Evolutionary conservation across 176 grass and related monocot genomes (phyloP).

Genomic region (Triticum dicoccoides): DNA sequence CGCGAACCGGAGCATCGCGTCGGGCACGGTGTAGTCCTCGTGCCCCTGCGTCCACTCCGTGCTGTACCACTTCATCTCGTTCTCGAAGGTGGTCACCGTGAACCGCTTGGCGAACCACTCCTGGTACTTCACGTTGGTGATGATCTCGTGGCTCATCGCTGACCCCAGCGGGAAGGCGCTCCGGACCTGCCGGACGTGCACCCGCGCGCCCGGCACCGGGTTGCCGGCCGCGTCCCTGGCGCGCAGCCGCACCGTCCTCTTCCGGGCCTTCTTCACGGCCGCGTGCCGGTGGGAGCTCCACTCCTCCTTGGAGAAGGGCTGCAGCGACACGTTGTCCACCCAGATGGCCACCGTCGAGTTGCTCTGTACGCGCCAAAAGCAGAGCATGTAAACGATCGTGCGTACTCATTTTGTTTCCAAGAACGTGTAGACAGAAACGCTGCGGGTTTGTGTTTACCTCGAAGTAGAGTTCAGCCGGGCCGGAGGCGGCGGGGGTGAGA

Average conservation of each 20-base stretch:
- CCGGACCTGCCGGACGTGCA: constrained; percentile 46
- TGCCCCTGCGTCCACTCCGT: constrained; percentile 43
- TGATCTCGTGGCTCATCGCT: constrained; percentile 62
- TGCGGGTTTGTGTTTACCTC: constrained; percentile 36
- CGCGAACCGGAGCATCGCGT: constrained; percentile 70
- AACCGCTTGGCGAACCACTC: constrained; percentile 81
- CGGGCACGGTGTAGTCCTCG: constrained; percentile 62
- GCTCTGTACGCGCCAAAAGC: constrained; percentile 42
- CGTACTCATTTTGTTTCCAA: not conserved
- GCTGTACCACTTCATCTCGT: constrained; percentile 98
- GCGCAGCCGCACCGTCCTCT: constrained; percentile 49
- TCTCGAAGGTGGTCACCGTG: constrained; percentile 93
- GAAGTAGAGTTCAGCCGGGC: constrained; percentile 63
- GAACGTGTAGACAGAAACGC: too few species aligned
- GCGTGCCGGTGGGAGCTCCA: constrained; percentile 66
- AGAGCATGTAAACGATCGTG: not conserved
- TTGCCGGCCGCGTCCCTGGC: constrained; percentile 45
- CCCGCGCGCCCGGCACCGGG: constrained; percentile 41
- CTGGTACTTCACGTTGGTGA: constrained; percentile 57
- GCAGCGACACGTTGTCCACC: constrained; percentile 84
- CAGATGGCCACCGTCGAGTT: constrained; percentile 58
- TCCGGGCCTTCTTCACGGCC: constrained; percentile 36
- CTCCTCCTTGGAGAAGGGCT: constrained; percentile 68
- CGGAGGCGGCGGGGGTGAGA: constrained; percentile 57
- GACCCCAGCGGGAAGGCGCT: constrained; percentile 69